Conservation (phyloP, 495 filamentous ascomycete genomes). For the Letharia columbiana region DNA sequence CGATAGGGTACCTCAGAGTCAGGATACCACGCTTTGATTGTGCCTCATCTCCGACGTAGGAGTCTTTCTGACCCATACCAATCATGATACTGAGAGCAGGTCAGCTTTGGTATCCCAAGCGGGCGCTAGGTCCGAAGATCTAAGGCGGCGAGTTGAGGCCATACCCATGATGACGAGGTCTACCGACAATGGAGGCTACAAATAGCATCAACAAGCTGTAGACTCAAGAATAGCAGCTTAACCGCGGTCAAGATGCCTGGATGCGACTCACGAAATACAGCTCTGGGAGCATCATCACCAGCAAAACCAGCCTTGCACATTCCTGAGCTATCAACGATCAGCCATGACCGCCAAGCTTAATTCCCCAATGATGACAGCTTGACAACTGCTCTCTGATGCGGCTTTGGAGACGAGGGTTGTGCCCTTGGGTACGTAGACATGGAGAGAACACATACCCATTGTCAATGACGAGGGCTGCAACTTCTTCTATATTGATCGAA, state of each 20-base stretch:
- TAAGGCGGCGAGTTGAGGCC: constrained; percentile 27
- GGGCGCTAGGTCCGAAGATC: background rate
- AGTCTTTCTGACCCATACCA: constrained; percentile 99
- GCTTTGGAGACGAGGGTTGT: background rate
- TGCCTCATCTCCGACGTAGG: constrained; percentile 98
- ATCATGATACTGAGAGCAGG: constrained; percentile 86
- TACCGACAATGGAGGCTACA: constrained; percentile 95
- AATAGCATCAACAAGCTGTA: constrained; percentile 20
- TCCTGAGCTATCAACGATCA: constrained; percentile 75
- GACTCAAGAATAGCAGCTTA: background rate
- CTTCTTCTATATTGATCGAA: constrained; percentile 69
- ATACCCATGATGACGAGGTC: constrained; percentile 99
- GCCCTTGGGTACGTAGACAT: background rate
- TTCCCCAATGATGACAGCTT: background rate
- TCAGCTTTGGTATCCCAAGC: constrained; percentile 28
- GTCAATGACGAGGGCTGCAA: constrained; percentile 99
- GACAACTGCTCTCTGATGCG: background rate
- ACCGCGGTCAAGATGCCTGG: background rate
- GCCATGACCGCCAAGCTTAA: background rate
- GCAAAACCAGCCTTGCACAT: constrained; percentile 99
- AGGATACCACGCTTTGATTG: constrained; percentile 99
- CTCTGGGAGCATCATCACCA: constrained; percentile 99
- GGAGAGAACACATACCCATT: constrained; percentile 78
- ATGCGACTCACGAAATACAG: constrained; percentile 94
- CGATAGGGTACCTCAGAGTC: constrained; percentile 97